These are phyloP conservation scores for Nannochloropsis salina DNA, from an alignment of 108 stramenopile species.

Conservation along the genomic window DNA sequence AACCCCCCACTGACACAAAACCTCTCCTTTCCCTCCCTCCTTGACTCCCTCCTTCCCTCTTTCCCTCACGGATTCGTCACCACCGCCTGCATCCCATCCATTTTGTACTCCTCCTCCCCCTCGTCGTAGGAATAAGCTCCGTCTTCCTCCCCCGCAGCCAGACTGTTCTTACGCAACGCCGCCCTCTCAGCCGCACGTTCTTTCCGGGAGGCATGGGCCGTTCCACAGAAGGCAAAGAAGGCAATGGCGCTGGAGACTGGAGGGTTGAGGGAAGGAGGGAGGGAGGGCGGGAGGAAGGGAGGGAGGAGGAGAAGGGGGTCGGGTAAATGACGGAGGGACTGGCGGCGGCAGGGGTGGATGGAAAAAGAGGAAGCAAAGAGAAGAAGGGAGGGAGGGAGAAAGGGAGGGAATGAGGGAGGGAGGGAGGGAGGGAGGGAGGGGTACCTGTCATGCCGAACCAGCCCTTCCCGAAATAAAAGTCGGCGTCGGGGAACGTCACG, in stretches of 20 bases:
- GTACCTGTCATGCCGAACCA: neutral
- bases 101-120: neutral
- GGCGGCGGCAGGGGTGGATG: neutral
- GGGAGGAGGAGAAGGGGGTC: neutral
- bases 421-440: neutral
- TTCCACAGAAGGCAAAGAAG: neutral
- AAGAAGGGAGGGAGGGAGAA: neutral
- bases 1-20: neutral
- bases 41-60: neutral
- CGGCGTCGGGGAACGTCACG: neutral
- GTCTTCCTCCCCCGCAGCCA: neutral
- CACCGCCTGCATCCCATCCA: neutral
- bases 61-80: neutral
- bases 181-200: neutral
- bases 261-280: neutral
- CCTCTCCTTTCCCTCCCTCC: conserved; percentile 3
- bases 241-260: conserved; percentile 1
- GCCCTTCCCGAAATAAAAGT: neutral
- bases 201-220: neutral
- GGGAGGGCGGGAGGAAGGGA: neutral
- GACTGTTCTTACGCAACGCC: neutral
- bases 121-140: neutral
- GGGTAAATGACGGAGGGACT: neutral
- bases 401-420: neutral
- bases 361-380: neutral